Evolutionary conservation across 495 filamentous ascomycete genomes (phyloP).

Genomic region (Neurospora sp.): DNA sequence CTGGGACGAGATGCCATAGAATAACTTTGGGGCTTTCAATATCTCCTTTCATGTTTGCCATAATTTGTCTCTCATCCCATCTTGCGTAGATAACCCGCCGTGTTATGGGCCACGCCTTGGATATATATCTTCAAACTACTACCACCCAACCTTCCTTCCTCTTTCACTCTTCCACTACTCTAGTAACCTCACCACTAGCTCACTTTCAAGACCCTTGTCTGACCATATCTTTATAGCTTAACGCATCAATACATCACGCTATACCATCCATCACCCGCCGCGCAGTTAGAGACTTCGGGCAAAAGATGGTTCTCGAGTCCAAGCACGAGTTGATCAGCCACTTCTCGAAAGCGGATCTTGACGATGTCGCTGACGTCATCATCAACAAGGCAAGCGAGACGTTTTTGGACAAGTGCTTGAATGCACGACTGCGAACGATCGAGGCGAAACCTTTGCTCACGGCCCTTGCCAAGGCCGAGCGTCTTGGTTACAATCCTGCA

Average conservation of each 20-base stretch:
- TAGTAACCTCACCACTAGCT: not conserved
- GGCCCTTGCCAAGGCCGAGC: conserved; percentile 38
- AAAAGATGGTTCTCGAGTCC: conserved; percentile 32
- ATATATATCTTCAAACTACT: not conserved
- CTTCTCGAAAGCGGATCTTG: conserved; percentile 23
- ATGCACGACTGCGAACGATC: conserved; percentile 35
- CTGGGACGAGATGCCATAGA: too few relatives aligned
- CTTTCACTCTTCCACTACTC: not conserved
- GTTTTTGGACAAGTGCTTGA: conserved; percentile 38
- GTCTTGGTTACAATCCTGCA: conserved; percentile 35
- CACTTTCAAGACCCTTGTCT: not conserved
- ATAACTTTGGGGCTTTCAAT: too few relatives aligned
- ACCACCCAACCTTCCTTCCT: not conserved
- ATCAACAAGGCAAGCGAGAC: conserved; percentile 31
- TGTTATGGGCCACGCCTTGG: not conserved
- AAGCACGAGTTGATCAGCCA: conserved; percentile 30
- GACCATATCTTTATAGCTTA: conserved; percentile 22
- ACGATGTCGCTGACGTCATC: conserved; percentile 30
- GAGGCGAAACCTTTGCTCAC: conserved; percentile 38
- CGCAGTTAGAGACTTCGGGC: conserved; percentile 34
- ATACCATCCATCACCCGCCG: conserved; percentile 26
- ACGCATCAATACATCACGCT: conserved; percentile 36
- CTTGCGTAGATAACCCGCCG: not conserved
- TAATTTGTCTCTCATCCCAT: not conserved
- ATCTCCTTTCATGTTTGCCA: not conserved